Percentiles rank a stretch among this genome's conserved stretches.
phyloP scores from a whole-genome alignment of 768 basidiomycete species.

The Podaxis pistillaris region DNA sequence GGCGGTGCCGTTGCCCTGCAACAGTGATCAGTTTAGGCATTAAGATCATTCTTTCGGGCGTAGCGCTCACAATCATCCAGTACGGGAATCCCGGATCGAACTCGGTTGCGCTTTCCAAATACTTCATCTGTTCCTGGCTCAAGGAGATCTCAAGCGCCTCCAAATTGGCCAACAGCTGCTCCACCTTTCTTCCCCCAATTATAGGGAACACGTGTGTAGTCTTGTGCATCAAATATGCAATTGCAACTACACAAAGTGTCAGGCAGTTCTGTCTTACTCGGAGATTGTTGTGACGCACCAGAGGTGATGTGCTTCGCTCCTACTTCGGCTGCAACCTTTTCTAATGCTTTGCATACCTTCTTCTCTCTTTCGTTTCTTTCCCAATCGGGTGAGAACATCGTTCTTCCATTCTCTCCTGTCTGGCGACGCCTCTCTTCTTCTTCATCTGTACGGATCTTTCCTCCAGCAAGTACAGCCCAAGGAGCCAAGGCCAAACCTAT shows the following conservation, averaged over 20 bases:
- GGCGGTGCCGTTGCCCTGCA: too few relatives aligned
- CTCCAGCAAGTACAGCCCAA: slow-evolving; percentile 30
- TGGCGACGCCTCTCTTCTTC: slow-evolving; percentile 28
- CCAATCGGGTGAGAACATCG: slow-evolving; percentile 31
- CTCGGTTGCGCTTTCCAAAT: slow-evolving; percentile 20
- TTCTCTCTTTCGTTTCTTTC: slow-evolving; percentile 35
- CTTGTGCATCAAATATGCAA: slow-evolving; percentile 56
- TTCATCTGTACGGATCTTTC: slow-evolving; percentile 54
- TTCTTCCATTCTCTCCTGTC: slow-evolving; percentile 38
- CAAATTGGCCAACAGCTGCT: slow-evolving; percentile 43
- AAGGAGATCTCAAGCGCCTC: slow-evolving; percentile 39
- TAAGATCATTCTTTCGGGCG: not conserved
- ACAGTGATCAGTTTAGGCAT: too few relatives aligned
- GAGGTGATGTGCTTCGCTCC: slow-evolving; percentile 46
- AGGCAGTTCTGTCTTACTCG: not conserved
- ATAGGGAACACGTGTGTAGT: slow-evolving; percentile 51
- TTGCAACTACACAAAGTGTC: slow-evolving; percentile 34
- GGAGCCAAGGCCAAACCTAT: slow-evolving; percentile 30
- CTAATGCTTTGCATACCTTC: slow-evolving; percentile 25
- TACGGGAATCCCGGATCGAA: slow-evolving; percentile 46
- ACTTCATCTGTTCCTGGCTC: slow-evolving; percentile 37
- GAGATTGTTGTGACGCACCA: slow-evolving; percentile 23
- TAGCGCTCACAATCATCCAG: slow-evolving; percentile 27
- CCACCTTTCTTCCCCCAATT: slow-evolving; percentile 45
- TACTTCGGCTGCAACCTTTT: slow-evolving; percentile 49